Base-by-base conservation (phyloP, 306 rosid species). In the Vigna mungo region DNA sequence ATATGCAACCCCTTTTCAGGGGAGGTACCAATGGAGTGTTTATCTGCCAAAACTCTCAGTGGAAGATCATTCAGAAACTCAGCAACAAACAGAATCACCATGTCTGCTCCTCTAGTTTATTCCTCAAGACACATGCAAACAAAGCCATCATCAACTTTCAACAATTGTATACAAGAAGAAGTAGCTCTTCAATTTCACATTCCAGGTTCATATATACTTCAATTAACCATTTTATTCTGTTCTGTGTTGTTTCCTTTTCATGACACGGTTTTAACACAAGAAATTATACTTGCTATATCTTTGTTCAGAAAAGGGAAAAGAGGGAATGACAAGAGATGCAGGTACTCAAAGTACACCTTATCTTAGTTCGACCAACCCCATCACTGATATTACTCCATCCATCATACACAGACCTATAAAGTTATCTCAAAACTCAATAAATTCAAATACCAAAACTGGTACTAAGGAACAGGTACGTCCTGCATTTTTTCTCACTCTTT, bases 1-100 rank as follows among this genome's bases (percentile, higher is more conserved):
- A 95, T 95, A 74, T 86, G 97, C 89, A 95, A 95, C 39, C 99
- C 99, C 51, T 85, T 86, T 72, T 95, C 99, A 11, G 99, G 99
- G 41, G 92, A 95, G 23, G 88, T 95, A 27, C 99, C 99, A 53
- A 71, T 89, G 84, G 99, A 95, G 83, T 95, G 99, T 90, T 81
- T 95, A 68, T 95, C 99, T 47, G 89, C 97, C 51, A 95, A 92
- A 85, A 90, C 99, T 51, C 92, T 88, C 2, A 90, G 96, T 76
- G 97, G 92, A 80, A 90, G 96, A 82, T 95, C 92, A 25, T 92
- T 92, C 80, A 80, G 85, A 15, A 92, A 84, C 39, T 79, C 83
- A 48, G 73, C 95, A 4, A 84, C 92, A 11, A 90, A 85, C 78
- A 82, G 81, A 83, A 87, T 84, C 21, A 87, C 93, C 51, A 88